Conservation (phyloP, 345 rosid species). For the Trapa incisa region DNA sequence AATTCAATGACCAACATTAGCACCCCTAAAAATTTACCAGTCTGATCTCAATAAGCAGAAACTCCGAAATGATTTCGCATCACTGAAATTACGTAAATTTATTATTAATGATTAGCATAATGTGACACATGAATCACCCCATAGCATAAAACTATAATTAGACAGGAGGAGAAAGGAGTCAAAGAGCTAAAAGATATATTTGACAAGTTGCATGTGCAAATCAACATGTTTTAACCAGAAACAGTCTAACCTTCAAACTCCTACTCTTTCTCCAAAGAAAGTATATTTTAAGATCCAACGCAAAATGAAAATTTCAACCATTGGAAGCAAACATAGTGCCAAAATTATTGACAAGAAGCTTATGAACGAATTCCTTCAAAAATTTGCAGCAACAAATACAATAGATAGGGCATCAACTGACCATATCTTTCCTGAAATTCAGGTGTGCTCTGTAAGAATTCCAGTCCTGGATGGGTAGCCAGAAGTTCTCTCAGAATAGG, state of each 20-base stretch:
- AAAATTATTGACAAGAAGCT: not conserved
- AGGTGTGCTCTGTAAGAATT: conserved; percentile 61
- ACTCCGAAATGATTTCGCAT: not conserved
- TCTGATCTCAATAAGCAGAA: not conserved
- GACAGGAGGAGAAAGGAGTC: no score
- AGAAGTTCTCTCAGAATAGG: conserved; percentile 74
- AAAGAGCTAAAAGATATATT: no score
- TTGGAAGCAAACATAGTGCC: not conserved
- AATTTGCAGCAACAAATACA: not conserved
- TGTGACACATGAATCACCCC: no score
- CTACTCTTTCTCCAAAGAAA: not conserved
- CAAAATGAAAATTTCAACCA: not conserved
- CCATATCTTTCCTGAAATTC: conserved; percentile 94
- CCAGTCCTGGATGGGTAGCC: conserved; percentile 75
- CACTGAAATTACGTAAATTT: not conserved
- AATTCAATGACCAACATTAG: not conserved
- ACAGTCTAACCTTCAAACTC: no score
- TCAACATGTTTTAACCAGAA: no score
- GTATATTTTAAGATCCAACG: not conserved
- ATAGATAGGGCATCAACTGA: conserved; percentile 15
- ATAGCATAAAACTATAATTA: no score
- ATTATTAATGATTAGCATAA: not conserved
- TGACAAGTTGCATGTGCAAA: no score
- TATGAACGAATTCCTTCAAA: not conserved
- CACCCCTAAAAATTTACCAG: not conserved